Evolutionary conservation across 768 basidiomycete species (phyloP).

Genomic region (Pleurotus salmoneostramineus): DNA sequence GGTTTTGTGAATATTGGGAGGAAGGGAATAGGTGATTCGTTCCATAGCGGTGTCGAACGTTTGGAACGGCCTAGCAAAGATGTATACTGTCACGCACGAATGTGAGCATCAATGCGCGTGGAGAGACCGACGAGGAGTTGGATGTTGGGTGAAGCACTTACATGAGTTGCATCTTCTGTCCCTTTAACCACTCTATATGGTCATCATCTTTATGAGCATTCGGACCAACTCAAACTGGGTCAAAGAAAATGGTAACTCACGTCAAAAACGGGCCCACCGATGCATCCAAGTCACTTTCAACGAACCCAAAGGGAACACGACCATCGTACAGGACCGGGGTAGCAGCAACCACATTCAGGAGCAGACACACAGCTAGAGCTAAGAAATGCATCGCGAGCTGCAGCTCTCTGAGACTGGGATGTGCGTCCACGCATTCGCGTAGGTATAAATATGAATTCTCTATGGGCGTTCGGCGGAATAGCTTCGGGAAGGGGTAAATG

Average conservation of each 20-base stretch:
- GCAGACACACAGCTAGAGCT: neutral
- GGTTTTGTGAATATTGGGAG: conserved; percentile 18
- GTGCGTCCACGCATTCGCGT: no score
- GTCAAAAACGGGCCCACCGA: conserved; percentile 51
- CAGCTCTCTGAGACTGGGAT: no score
- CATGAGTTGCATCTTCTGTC: conserved; percentile 44
- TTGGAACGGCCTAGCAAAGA: conserved; percentile 32
- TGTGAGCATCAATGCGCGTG: neutral
- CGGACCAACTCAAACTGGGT: neutral
- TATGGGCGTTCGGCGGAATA: neutral
- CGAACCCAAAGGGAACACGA: conserved; percentile 43
- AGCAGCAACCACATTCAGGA: conserved; percentile 3
- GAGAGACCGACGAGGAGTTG: neutral
- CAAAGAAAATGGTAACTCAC: conserved; percentile 28
- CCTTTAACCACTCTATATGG: conserved; percentile 52
- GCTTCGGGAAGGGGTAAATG: neutral
- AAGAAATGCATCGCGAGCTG: neutral
- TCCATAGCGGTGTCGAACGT: conserved; percentile 50
- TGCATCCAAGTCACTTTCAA: conserved; percentile 36
- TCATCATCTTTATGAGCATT: neutral
- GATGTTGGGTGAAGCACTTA: conserved; percentile 18
- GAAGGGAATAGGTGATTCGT: conserved; percentile 18
- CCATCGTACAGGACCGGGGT: conserved; percentile 46
- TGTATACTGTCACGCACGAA: conserved; percentile 32
- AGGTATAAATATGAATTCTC: no score